phyloP scores from a whole-genome alignment of 1,284 basidiomycete genomes.

The Sanghuangporus sanghuang region DNA sequence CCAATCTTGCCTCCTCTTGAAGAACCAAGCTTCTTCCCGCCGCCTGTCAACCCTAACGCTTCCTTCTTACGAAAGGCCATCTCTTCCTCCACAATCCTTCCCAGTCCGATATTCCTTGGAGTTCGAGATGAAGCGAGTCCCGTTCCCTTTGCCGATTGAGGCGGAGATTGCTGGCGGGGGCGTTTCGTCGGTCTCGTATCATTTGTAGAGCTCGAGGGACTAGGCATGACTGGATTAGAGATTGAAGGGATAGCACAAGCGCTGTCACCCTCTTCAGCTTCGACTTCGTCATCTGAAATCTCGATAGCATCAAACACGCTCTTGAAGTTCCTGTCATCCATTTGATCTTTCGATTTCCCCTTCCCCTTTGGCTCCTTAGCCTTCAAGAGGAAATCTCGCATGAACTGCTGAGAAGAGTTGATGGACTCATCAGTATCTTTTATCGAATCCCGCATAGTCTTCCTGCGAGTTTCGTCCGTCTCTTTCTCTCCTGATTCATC shows the following conservation, averaged over 20 bases:
- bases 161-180: neutral
- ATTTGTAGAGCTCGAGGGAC: neutral
- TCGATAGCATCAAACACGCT: conserved; percentile 18
- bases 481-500: conserved; percentile 4
- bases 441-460: conserved; percentile 13
- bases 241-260: conserved; percentile 29
- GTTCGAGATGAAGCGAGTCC: neutral
- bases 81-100: conserved; percentile 41
- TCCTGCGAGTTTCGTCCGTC: conserved; percentile 17
- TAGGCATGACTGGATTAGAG: conserved; percentile 15
- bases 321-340: neutral
- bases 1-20: neutral
- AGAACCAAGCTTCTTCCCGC: conserved; percentile 18
- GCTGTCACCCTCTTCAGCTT: conserved; percentile 25
- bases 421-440: conserved; percentile 2
- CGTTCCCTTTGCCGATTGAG: neutral
- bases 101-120: conserved; percentile 24
- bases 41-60: conserved; percentile 31
- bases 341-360: conserved; percentile 24
- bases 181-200: neutral
- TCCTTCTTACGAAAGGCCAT: conserved; percentile 43
- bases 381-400: conserved; percentile 15
- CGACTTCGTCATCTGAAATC: conserved; percentile 24
- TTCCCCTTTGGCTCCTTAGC: conserved; percentile 18
- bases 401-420: conserved; percentile 11